Evolutionary conservation across 1,139 yeast genomes (phyloP).

Genomic region (Magnusiomyces fungicola): DNA sequence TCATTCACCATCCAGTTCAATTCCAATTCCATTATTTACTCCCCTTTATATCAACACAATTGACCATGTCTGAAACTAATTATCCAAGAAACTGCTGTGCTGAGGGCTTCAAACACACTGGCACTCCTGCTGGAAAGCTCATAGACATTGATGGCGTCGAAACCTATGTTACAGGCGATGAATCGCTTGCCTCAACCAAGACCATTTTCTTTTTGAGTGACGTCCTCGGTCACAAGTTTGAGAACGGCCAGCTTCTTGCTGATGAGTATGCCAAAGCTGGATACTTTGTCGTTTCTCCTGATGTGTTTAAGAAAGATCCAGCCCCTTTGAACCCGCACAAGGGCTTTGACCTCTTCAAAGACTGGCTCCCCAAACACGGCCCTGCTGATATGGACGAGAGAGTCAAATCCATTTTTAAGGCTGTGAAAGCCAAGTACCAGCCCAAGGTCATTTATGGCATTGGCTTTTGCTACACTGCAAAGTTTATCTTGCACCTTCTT

Average conservation of each 20-base stretch:
- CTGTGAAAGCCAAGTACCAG: slow-evolving; percentile 35
- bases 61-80: too few relatives aligned
- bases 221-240: slow-evolving; percentile 52
- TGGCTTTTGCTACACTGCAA: slow-evolving; percentile 87
- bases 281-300: slow-evolving; percentile 65
- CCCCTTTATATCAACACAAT: too few relatives aligned
- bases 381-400: slow-evolving; percentile 40
- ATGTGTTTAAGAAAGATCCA: slow-evolving; percentile 55
- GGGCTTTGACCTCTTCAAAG: slow-evolving; percentile 30
- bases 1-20: too few relatives aligned
- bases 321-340: slow-evolving; percentile 27
- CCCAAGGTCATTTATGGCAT: slow-evolving; percentile 52
- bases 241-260: slow-evolving; percentile 56
- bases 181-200: slow-evolving; percentile 31
- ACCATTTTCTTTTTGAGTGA: slow-evolving; percentile 61
- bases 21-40: too few relatives aligned
- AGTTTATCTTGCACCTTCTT: slow-evolving; percentile 50
- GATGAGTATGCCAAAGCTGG: slow-evolving; percentile 60
- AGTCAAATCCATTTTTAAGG: slow-evolving; percentile 39
- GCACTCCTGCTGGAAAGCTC: slow-evolving; percentile 17
- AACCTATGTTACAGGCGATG: slow-evolving; percentile 19
- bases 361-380: slow-evolving; percentile 52
- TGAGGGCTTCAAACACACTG: slow-evolving; percentile 24
- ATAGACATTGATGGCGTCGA: slow-evolving; percentile 16
- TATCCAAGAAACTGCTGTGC: slow-evolving; percentile 28